These are phyloP conservation scores for Xylaria longipes DNA, from an alignment of 495 filamentous ascomycete species.

Conservation along the genomic window DNA sequence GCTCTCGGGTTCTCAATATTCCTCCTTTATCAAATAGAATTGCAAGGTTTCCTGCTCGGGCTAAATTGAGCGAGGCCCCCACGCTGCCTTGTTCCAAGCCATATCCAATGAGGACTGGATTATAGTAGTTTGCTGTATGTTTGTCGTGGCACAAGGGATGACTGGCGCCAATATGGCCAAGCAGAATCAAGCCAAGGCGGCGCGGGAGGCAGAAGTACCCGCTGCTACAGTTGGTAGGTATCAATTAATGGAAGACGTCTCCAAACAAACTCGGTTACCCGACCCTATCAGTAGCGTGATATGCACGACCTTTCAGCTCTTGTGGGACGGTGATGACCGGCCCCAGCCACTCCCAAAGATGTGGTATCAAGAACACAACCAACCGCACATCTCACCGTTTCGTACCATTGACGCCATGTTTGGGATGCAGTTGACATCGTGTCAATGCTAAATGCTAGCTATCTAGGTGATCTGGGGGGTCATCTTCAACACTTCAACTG, in stretches of 20 bases:
- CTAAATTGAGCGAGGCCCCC: slow-evolving; percentile 1
- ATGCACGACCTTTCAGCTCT: slow-evolving; percentile 13
- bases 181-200: neutral
- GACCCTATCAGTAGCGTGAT: slow-evolving; percentile 13
- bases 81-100: neutral
- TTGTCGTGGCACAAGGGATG: slow-evolving; percentile 10
- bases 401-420: neutral
- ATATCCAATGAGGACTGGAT: neutral
- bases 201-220: slow-evolving; percentile 9
- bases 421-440: neutral
- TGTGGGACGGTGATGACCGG: slow-evolving; percentile 15
- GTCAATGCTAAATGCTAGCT: neutral
- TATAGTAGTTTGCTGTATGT: neutral
- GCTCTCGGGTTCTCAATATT: neutral
- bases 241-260: slow-evolving; percentile 4
- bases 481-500: neutral
- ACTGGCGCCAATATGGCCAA: slow-evolving; percentile 8
- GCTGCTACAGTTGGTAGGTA: slow-evolving; percentile 9
- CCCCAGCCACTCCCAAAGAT: slow-evolving; percentile 8
- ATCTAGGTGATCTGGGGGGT: neutral
- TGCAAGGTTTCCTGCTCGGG: neutral
- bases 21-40: neutral
- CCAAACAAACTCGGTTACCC: slow-evolving; percentile 1
- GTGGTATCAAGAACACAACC: neutral
- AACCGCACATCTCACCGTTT: neutral